A percentile compares a stretch with the other conserved stretches of the same genome.
These are phyloP conservation scores for Kodamaea sp. DNA, from an alignment of 1,139 yeast species.

Conservation along the genomic window DNA sequence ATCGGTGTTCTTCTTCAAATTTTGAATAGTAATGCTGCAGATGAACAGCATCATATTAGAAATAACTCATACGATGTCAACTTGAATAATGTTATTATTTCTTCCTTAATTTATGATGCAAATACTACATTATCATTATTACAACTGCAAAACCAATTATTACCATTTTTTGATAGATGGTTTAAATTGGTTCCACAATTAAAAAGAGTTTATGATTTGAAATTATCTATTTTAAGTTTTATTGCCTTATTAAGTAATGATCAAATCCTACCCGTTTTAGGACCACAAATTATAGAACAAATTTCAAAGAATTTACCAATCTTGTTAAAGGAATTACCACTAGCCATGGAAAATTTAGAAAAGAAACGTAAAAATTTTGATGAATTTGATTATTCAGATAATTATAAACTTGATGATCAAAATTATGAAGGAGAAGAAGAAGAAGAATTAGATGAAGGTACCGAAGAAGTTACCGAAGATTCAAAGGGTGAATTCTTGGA, in stretches of 20 bases:
- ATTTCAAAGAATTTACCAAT: slow-evolving; percentile 48
- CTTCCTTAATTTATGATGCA: slow-evolving; percentile 64
- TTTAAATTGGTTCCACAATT: slow-evolving; percentile 53
- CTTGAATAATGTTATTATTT: slow-evolving; percentile 61
- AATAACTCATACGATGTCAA: slow-evolving; percentile 50
- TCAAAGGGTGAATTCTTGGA: slow-evolving; percentile 45
- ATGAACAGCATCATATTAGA: slow-evolving; percentile 17
- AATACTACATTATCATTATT: slow-evolving; percentile 51
- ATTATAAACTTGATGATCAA: slow-evolving; percentile 11
- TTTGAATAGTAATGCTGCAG: slow-evolving; percentile 9
- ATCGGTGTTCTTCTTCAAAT: slow-evolving; percentile 28
- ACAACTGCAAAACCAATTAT: slow-evolving; percentile 42
- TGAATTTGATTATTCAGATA: slow-evolving; percentile 18
- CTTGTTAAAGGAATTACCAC: slow-evolving; percentile 61
- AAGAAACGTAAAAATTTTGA: slow-evolving; percentile 50
- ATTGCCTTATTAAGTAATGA: slow-evolving; percentile 45
- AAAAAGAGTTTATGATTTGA: slow-evolving; percentile 78
- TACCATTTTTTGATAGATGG: slow-evolving; percentile 65
- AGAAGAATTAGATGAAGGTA: slow-evolving; percentile 21
- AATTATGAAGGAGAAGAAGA: slow-evolving; percentile 24
- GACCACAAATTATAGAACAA: slow-evolving; percentile 15
- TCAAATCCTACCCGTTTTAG: slow-evolving; percentile 20
- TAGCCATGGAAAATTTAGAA: slow-evolving; percentile 63
- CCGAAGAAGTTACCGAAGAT: slow-evolving; percentile 24
- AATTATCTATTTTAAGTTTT: slow-evolving; percentile 67